Base-by-base conservation (phyloP, 2,329 filamentous ascomycete species). In the Colletotrichum godetiae region DNA sequence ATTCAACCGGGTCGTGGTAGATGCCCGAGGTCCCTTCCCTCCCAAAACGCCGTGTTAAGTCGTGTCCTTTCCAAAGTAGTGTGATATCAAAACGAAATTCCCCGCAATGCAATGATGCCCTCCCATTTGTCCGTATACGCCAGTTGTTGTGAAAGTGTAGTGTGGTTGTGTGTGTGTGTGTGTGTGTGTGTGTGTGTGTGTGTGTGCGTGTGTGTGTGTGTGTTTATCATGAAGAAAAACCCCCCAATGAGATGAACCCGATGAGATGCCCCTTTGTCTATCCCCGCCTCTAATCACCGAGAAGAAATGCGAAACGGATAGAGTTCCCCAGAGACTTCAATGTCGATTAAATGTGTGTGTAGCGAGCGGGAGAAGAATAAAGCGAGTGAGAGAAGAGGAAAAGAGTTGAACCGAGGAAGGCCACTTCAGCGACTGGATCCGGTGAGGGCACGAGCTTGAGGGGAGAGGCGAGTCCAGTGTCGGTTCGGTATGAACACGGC, bases 91-190 rank as follows among this genome's bases (percentile, higher is more conserved):
- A 63, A 63, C 49, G 60, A 24, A 52, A 24, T 22, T 46, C 37
- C 58, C 66, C 67, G 70, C 67, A 69, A 73, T 73, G 70, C 66
- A 65, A 70, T 15, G 5, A 73, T 73, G 59, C 67, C 67, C 61
- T 27, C 35, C 37, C 13, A 15, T 62, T 62, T 37, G 42, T 49
- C 67, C 35, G 31, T 67, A 68, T 64, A 58, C 70, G 70, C 70
- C 70, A 24, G 49, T 65, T 37, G 53, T 19, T 24, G n/a, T 27
- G 37, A 31, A 13, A 8, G 22, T 55, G 19, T 29, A 60, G 52
- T 59, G 24, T 24, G n/a, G 31, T 35, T 19, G 37, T 37, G 22
- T 29, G 46, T 64, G 49, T 58, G 22, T 31, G 19, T 57, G 52
- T 22, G 27, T 49, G 13, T 22, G 46, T 52, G 8, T 22, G 27